Conservation (phyloP, 495 filamentous ascomycete species). For the Eremomyces bilateralis region DNA sequence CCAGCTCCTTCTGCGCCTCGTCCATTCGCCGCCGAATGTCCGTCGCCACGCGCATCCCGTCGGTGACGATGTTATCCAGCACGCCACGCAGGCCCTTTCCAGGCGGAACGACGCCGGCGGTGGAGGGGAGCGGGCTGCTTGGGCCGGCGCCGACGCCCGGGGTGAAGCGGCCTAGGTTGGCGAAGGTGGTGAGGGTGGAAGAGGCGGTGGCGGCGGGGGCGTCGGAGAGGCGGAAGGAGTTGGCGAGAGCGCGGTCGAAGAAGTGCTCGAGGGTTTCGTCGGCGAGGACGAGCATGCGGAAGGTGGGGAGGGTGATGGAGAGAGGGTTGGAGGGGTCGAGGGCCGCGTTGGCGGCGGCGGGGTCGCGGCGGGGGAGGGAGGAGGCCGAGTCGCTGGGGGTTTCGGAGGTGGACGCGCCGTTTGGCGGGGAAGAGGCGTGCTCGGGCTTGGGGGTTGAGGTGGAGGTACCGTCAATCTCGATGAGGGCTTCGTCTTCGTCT, state of each 20-base stretch:
- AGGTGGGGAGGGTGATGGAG: conserved; percentile 90
- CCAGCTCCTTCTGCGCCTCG: conserved; percentile 69
- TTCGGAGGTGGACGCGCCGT: conserved; percentile 3
- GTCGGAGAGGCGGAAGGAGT: conserved; percentile 45
- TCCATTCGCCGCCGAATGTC: conserved; percentile 86
- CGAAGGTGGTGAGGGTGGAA: conserved; percentile 59
- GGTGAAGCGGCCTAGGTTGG: conserved; percentile 26
- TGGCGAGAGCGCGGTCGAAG: conserved; percentile 64
- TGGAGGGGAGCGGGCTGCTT: background rate
- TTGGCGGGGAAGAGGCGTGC: too few species aligned
- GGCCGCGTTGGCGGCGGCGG: background rate
- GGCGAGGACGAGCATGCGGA: conserved; percentile 94
- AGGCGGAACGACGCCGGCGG: conserved; percentile 31
- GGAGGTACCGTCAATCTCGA: conserved; percentile 15
- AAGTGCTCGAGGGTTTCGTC: conserved; percentile 91
- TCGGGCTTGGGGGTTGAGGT: conserved; percentile 4
- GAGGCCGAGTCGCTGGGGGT: background rate
- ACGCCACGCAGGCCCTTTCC: conserved; percentile 74
- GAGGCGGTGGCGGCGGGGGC: conserved; percentile 21
- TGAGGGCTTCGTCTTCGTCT: conserved; percentile 42
- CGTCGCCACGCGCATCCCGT: conserved; percentile 83
- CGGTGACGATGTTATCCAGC: conserved; percentile 87
- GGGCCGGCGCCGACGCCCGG: conserved; percentile 13
- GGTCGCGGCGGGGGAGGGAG: conserved; percentile 1
- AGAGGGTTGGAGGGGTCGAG: conserved; percentile 24